Conservation (phyloP, 495 filamentous ascomycete species). For the Talaromyces nanjingensis region DNA sequence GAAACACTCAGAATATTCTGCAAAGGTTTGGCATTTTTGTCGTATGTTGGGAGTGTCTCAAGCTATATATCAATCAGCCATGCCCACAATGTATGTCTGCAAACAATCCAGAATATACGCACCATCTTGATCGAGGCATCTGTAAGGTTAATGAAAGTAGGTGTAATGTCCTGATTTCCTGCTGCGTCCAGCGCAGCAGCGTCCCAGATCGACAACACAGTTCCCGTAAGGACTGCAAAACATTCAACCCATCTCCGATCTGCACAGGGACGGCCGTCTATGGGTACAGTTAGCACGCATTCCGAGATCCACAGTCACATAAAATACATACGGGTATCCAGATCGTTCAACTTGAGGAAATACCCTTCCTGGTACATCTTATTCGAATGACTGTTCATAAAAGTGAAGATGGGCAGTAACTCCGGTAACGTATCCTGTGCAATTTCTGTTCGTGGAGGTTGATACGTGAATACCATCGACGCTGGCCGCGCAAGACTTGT, state of each 20-base stretch:
- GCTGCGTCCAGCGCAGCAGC: constrained; percentile 86
- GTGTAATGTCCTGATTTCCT: constrained; percentile 76
- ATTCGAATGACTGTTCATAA: constrained; percentile 89
- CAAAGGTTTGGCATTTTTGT: constrained; percentile 64
- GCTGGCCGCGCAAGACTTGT: constrained; percentile 44
- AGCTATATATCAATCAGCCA: constrained; percentile 48
- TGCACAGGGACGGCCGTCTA: constrained; percentile 77
- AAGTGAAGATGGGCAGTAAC: constrained; percentile 87
- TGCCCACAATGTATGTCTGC: neutral
- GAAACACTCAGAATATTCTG: constrained; percentile 94
- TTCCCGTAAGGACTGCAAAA: constrained; percentile 94
- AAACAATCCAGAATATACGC: constrained; percentile 12
- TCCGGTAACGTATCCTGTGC: constrained; percentile 81
- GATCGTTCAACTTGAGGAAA: constrained; percentile 90
- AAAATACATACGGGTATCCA: constrained; percentile 68
- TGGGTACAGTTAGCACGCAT: constrained; percentile 10
- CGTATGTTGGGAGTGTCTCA: constrained; percentile 78
- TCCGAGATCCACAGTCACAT: neutral
- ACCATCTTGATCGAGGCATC: constrained; percentile 99
- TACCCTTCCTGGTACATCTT: constrained; percentile 98
- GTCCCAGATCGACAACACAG: constrained; percentile 93
- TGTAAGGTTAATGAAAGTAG: constrained; percentile 94
- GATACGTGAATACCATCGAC: constrained; percentile 70
- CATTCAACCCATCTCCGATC: constrained; percentile 95
- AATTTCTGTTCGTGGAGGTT: constrained; percentile 82